Base-by-base conservation (phyloP, 2,329 filamentous ascomycete species). In the Aureobasidium melanogenum region DNA sequence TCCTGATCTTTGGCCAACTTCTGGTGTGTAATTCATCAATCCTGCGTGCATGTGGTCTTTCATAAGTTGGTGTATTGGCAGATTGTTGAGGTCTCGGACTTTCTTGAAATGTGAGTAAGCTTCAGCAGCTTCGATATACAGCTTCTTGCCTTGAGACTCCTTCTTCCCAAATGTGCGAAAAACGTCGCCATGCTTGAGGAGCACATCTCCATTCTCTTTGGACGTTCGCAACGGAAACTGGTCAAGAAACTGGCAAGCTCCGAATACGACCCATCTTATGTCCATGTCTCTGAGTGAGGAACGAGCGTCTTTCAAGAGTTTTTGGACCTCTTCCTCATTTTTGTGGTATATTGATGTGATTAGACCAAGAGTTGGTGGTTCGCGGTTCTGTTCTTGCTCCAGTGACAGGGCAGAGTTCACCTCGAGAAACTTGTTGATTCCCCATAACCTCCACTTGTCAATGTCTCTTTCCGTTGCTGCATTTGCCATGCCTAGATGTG, bases 361-460 rank as follows among this genome's bases (percentile, higher is more conserved):
- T 19, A 59, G 44, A 24, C 38, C 56, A 17, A 57, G 54, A 10
- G 56, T 50, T 22, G 56, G 44, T 17, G 56, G 34, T 0, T 50
- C 32, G 54, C 41, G 41, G 14, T 46, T 34, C 30, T 24, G 15
- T 46, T 36, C 54, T n/a, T 46, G 54, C n/a, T 17, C 19, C 43
- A 47, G 17, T 15, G 19, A n/a, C 9, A 46, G 30, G 6, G 41
- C n/a, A 9, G 54, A 15, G 15, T 57, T 47, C 1, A 17, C 10
- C 3, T 59, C 44, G 3, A 59, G 24, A n/a, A 59, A 30, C 9
- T 24, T 48, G 32, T 59, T 59, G 24, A 50, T 26, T 2, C 56
- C 56, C 56, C 56, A 59, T 41, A 59, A 8, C 24, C 34, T 50
- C 56, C 56, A 59, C 19, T 50, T 59, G 44, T 44, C 32, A 12